These are phyloP conservation scores for Fusarium proliferatum DNA, from an alignment of 2,329 filamentous ascomycete genomes.

Conservation along the genomic window DNA sequence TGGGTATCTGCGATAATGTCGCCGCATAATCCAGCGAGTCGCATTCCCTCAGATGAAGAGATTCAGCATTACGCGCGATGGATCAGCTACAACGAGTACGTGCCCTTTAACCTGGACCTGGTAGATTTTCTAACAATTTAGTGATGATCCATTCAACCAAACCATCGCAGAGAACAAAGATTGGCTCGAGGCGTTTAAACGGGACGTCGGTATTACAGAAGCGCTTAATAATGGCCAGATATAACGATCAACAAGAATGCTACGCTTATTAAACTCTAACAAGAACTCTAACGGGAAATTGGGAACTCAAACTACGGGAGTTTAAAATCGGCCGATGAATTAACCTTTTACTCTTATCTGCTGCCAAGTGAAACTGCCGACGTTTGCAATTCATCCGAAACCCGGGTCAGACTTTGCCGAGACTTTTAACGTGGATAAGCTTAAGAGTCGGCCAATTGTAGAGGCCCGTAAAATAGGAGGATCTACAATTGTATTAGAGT, in stretches of 20 bases:
- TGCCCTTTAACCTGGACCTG: accelerated
- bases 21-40: constrained; percentile 37
- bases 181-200: constrained; percentile 42
- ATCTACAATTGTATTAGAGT: neutral
- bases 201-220: constrained; percentile 35
- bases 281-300: neutral
- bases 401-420: neutral
- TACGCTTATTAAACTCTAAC: neutral
- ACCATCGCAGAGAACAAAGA: constrained; percentile 42
- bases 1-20: constrained; percentile 44
- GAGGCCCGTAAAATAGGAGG: neutral
- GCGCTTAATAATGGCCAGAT: neutral
- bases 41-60: constrained; percentile 40
- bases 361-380: neutral
- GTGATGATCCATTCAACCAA: constrained; percentile 45
- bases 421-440: neutral
- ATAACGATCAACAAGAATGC: neutral
- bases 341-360: neutral
- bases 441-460: neutral
- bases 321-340: neutral
- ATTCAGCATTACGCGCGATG: constrained; percentile 45
- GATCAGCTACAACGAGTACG: constrained; percentile 44
- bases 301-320: accelerated
- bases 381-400: neutral
- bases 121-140: constrained; percentile 7